Conservation (phyloP, 805 yeast genomes). For the Monosporozyma servazzii region DNA sequence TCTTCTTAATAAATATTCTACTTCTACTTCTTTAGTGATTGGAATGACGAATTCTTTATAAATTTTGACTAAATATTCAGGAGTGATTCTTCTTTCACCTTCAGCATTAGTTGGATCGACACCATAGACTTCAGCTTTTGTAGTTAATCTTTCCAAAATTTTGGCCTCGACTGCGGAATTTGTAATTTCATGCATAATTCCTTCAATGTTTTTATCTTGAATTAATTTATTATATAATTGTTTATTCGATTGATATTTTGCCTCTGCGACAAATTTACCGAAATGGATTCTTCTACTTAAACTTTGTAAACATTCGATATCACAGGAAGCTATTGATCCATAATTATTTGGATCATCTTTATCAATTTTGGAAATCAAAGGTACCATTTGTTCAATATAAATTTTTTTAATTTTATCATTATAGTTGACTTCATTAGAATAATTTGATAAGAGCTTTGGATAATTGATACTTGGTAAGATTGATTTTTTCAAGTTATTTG, state of each 20-base stretch:
- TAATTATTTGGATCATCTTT: constrained; percentile 78
- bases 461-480: constrained; percentile 71
- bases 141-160: constrained; percentile 67
- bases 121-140: constrained; percentile 81
- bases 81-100: constrained; percentile 69
- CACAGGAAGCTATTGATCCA: constrained; percentile 80
- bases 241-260: constrained; percentile 67
- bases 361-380: constrained; percentile 51
- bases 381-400: constrained; percentile 69
- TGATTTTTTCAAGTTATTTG: constrained; percentile 52
- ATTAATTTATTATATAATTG: constrained; percentile 59
- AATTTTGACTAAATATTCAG: constrained; percentile 71
- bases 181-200: constrained; percentile 75
- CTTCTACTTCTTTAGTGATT: constrained; percentile 88
- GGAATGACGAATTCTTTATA: constrained; percentile 89
- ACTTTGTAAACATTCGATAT: constrained; percentile 81
- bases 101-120: constrained; percentile 74
- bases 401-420: constrained; percentile 57
- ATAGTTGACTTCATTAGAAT: constrained; percentile 65
- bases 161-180: constrained; percentile 79
- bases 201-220: constrained; percentile 51
- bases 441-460: constrained; percentile 69
- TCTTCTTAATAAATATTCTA: constrained; percentile 80
- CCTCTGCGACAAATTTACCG: constrained; percentile 96
- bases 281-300: constrained; percentile 89